Evolutionary conservation across 441 rosid species (phyloP).

Genomic region (Geranium incanum): DNA sequence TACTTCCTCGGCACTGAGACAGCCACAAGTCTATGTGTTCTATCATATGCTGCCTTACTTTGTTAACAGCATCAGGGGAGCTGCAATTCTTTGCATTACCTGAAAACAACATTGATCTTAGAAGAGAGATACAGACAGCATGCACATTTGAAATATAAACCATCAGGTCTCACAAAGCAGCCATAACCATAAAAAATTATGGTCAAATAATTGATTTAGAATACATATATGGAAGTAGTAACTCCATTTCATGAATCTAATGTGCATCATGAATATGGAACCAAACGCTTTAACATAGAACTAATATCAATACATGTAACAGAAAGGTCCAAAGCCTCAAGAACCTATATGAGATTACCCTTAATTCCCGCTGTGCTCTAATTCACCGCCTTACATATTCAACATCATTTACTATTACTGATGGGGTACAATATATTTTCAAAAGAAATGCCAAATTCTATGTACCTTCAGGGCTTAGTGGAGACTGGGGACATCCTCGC

Average conservation of each 20-base stretch:
- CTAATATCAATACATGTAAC: no score
- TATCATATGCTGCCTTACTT: conserved; percentile 63
- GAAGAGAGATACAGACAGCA: not conserved
- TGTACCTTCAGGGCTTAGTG: conserved; percentile 62
- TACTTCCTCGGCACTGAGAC: conserved; percentile 49
- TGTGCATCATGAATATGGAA: no score
- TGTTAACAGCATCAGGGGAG: conserved; percentile 72
- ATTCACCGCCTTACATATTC: not conserved
- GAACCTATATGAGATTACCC: not conserved
- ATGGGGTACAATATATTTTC: not conserved
- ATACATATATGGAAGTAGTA: no score
- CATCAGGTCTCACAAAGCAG: no score
- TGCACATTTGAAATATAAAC: not conserved
- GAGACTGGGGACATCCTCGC: conserved; percentile 92
- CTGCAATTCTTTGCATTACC: conserved; percentile 74
- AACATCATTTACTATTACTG: not conserved
- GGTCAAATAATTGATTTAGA: no score
- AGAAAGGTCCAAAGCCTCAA: no score
- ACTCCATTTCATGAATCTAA: no score
- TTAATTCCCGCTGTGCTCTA: not conserved
- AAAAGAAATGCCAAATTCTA: not conserved
- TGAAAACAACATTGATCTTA: conserved; percentile 21
- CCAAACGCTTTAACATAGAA: no score
- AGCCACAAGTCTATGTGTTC: conserved; percentile 87
- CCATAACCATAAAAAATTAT: no score